Conservation (phyloP, 202 grass and related monocot genomes). For the Dendrocalamus latiflorus region DNA sequence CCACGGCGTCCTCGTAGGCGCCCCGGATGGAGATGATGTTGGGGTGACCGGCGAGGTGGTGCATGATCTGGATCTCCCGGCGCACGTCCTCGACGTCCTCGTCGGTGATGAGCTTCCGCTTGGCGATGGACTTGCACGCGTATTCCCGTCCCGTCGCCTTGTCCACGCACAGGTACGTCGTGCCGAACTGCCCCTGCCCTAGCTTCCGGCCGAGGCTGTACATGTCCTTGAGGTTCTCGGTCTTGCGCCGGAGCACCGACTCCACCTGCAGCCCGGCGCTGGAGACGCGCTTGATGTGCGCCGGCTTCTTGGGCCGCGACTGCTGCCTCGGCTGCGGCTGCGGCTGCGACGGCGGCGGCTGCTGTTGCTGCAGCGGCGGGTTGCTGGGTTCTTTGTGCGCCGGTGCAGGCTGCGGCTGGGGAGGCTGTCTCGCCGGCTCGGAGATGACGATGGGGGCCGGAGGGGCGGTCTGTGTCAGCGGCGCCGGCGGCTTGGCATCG, state of each 20-base stretch:
- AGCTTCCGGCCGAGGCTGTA: constrained; percentile 79
- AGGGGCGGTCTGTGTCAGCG: too few species aligned
- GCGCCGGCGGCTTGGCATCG: background rate
- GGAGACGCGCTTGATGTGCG: constrained; percentile 58
- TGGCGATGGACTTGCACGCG: constrained; percentile 87
- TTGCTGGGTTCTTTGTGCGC: background rate
- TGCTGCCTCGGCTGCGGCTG: constrained; percentile 1
- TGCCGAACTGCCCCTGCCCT: constrained; percentile 79
- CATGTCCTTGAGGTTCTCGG: constrained; percentile 73
- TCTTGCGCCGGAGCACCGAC: constrained; percentile 69
- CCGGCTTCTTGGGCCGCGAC: constrained; percentile 36
- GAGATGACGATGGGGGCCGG: too few species aligned
- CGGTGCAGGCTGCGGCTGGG: background rate
- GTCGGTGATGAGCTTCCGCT: constrained; percentile 66
- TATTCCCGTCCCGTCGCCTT: constrained; percentile 51
- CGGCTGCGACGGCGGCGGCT: background rate
- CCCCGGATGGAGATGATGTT: constrained; percentile 67
- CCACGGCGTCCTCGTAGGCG: constrained; percentile 64
- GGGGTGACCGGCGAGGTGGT: constrained; percentile 65
- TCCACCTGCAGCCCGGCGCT: constrained; percentile 63
- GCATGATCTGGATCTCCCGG: constrained; percentile 95
- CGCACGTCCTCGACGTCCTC: constrained; percentile 89
- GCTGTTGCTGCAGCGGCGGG: background rate
- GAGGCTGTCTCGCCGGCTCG: background rate
- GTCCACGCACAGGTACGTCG: constrained; percentile 73